phyloP scores from a whole-genome alignment of 495 filamentous ascomycete species.

The Neurospora sp. region DNA sequence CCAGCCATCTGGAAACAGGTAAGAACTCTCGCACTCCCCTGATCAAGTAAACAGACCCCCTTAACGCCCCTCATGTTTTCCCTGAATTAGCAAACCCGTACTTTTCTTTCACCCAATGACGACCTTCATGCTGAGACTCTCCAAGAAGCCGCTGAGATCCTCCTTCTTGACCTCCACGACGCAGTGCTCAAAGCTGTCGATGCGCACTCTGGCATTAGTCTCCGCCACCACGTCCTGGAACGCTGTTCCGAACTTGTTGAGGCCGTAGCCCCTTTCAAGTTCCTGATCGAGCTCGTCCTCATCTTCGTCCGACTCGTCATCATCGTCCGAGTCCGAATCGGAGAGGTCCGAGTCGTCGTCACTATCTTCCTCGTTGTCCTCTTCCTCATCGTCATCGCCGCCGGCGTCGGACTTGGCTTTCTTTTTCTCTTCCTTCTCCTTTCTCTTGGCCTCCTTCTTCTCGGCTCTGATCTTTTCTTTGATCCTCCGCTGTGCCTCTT shows the following conservation, averaged over 20 bases:
- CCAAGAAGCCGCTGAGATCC: constrained; percentile 83
- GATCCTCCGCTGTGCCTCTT: constrained; percentile 46
- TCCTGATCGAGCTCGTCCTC: constrained; percentile 49
- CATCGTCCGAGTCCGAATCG: constrained; percentile 36
- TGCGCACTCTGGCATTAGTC: constrained; percentile 79
- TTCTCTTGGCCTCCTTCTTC: constrained; percentile 44
- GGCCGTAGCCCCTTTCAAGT: constrained; percentile 52
- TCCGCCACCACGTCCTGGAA: constrained; percentile 93
- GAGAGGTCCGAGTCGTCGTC: constrained; percentile 11
- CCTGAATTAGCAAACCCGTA: neutral
- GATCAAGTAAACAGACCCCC: neutral
- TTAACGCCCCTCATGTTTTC: neutral
- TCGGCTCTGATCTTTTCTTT: constrained; percentile 54
- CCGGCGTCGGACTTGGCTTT: constrained; percentile 54
- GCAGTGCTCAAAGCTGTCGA: constrained; percentile 95
- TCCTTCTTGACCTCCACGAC: constrained; percentile 96
- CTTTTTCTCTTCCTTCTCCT: constrained; percentile 41
- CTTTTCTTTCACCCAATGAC: constrained; percentile 60
- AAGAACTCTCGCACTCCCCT: neutral
- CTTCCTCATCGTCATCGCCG: constrained; percentile 40
- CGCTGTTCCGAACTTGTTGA: constrained; percentile 86
- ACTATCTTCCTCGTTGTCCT: constrained; percentile 12
- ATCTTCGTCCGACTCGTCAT: constrained; percentile 52
- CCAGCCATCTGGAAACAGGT: neutral
- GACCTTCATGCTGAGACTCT: constrained; percentile 81